These are phyloP conservation scores for Neonectria coccinea DNA, from an alignment of 2,329 filamentous ascomycete species.

Conservation along the genomic window DNA sequence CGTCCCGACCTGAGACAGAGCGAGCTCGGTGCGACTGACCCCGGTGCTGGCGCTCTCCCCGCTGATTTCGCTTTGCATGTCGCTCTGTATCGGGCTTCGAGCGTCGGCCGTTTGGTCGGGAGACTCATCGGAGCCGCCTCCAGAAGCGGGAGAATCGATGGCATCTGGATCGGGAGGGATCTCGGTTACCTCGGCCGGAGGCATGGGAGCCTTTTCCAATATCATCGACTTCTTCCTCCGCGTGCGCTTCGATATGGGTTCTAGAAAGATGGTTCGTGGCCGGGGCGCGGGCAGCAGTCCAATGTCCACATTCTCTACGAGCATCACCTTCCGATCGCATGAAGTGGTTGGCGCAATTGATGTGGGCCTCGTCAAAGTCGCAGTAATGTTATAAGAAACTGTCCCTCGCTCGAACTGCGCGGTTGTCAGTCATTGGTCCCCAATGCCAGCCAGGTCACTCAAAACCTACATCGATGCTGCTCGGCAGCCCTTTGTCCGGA, in stretches of 20 bases:
- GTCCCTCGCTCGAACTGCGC: conserved; percentile 92
- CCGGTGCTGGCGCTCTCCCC: conserved; percentile 77
- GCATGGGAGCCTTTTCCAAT: conserved; percentile 58
- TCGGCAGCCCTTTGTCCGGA: conserved; percentile 78
- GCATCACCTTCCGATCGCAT: conserved; percentile 83
- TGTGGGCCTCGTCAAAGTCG: conserved; percentile 89
- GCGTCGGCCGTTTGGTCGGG: conserved; percentile 52
- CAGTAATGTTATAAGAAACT: conserved; percentile 90
- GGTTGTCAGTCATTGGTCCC: conserved; percentile 25
- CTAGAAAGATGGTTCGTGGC: conserved; percentile 85
- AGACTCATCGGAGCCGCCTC: conserved; percentile 55
- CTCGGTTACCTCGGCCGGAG: conserved; percentile 55
- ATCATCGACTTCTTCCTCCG: conserved; percentile 69
- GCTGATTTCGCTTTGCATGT: conserved; percentile 76
- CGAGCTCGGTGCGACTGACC: conserved; percentile 63
- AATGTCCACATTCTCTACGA: conserved; percentile 88
- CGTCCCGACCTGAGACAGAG: conserved; percentile 50
- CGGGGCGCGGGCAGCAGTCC: conserved; percentile 79
- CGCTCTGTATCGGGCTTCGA: conserved; percentile 61
- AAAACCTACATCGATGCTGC: conserved; percentile 88
- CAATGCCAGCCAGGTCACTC: neutral
- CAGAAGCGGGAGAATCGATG: conserved; percentile 55
- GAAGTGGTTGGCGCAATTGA: conserved; percentile 83
- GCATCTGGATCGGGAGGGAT: conserved; percentile 51
- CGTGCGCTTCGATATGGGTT: conserved; percentile 81